These are phyloP conservation scores for Fermentozyma sake DNA, from an alignment of 1,139 yeast species.

Conservation along the genomic window DNA sequence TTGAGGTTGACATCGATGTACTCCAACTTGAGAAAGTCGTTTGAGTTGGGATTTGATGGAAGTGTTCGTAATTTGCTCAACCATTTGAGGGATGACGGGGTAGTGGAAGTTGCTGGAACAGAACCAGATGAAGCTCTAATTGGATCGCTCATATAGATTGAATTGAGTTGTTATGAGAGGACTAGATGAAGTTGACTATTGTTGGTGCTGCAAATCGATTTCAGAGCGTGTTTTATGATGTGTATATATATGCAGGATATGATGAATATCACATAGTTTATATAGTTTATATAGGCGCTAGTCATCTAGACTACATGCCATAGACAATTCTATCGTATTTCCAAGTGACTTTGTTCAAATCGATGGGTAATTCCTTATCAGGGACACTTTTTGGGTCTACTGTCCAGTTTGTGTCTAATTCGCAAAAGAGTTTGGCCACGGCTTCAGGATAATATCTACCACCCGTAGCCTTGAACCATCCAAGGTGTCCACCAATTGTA, in stretches of 20 bases:
- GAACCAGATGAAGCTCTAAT: too few species aligned
- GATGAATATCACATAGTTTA: too few species aligned
- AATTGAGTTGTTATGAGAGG: too few species aligned
- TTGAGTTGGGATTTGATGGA: conserved; percentile 34
- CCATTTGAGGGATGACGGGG: conserved; percentile 17
- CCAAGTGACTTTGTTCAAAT: conserved; percentile 25
- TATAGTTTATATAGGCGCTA: too few species aligned
- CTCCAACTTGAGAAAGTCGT: conserved; percentile 39
- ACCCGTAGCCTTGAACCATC: conserved; percentile 50
- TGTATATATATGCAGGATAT: too few species aligned
- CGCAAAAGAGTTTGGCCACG: conserved; percentile 30
- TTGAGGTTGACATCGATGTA: conserved; percentile 43
- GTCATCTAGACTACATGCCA: conserved; percentile 5
- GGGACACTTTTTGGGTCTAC: conserved; percentile 12
- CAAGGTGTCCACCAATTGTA: conserved; percentile 80
- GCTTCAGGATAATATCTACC: conserved; percentile 51
- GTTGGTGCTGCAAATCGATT: too few species aligned
- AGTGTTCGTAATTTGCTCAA: conserved; percentile 32
- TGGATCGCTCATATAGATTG: too few species aligned
- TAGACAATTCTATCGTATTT: conserved; percentile 25
- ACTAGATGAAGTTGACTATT: too few species aligned
- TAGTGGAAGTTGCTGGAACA: too few species aligned
- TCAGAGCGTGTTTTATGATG: too few species aligned
- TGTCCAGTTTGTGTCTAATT: conserved; percentile 25
- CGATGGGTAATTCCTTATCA: conserved; percentile 23